Conservation (phyloP, 345 rosid species). For the Brassica carinata region DNA sequence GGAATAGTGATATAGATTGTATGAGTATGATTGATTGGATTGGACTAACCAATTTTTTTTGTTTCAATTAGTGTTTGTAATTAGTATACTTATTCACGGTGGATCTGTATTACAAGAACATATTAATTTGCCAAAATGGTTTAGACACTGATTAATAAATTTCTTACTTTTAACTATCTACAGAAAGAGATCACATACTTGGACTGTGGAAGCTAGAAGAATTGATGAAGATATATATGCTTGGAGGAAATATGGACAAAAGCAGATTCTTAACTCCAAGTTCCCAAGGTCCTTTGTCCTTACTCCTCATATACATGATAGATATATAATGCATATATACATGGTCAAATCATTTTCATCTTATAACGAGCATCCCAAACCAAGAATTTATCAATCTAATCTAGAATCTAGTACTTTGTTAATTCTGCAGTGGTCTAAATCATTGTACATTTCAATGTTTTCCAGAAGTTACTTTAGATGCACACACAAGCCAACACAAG, state of each 20-base stretch:
- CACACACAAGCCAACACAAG: slow-evolving; percentile 70
- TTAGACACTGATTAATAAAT: not conserved
- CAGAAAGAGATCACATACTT: slow-evolving; percentile 54
- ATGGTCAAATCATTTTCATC: not conserved
- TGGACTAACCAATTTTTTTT: not conserved
- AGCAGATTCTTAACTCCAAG: slow-evolving; percentile 62
- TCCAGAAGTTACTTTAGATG: slow-evolving; percentile 88
- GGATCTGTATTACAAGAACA: slow-evolving; percentile 12
- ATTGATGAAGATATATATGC: slow-evolving; percentile 59
- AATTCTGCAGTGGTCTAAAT: slow-evolving; percentile 14
- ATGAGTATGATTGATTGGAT: slow-evolving; percentile 26
- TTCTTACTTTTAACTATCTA: not conserved
- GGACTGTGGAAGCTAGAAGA: slow-evolving; percentile 41
- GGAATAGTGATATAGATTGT: slow-evolving; percentile 12
- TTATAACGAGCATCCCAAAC: not conserved
- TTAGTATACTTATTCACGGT: not conserved
- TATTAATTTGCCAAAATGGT: not conserved
- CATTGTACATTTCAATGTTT: slow-evolving; percentile 19
- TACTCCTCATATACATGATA: not conserved
- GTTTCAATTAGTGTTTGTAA: not conserved
- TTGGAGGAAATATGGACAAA: slow-evolving; percentile 97
- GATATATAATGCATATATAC: not conserved
- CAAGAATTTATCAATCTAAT: not conserved
- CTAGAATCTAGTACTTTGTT: not conserved
- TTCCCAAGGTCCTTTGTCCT: slow-evolving; percentile 60